These are phyloP conservation scores for Fraxinus albicans DNA, from an alignment of 305 asterid genomes.

Conservation along the genomic window DNA sequence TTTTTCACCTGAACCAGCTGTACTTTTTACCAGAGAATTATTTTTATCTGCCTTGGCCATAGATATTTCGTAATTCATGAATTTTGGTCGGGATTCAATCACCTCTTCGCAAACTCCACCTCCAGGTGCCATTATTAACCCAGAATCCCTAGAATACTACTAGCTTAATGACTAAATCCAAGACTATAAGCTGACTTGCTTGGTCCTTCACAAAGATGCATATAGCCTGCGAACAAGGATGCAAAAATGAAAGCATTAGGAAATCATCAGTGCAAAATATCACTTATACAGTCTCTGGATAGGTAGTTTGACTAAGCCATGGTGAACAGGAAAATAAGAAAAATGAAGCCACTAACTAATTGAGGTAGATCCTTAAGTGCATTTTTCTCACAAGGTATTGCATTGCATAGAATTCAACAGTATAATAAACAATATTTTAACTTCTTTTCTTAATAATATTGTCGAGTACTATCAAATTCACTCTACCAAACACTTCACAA, in stretches of 20 bases:
- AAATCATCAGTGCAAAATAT: constrained; percentile 16
- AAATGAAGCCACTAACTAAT: constrained; percentile 16
- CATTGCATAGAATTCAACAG: neutral
- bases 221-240: constrained; percentile 25
- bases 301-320: constrained; percentile 16
- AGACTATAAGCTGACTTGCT: constrained; percentile 10
- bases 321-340: constrained; percentile 23
- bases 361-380: constrained; percentile 20
- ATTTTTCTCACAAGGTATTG: neutral
- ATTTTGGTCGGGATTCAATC: constrained; percentile 43
- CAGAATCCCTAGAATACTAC: constrained; percentile 15
- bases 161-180: constrained; percentile 8
- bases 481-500: constrained; percentile 3
- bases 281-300: constrained; percentile 15
- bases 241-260: constrained; percentile 20
- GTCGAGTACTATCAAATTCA: neutral
- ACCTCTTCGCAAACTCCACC: constrained; percentile 54
- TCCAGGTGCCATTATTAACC: constrained; percentile 57
- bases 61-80: constrained; percentile 31
- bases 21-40: constrained; percentile 20
- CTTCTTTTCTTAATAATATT: neutral
- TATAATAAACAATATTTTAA: neutral
- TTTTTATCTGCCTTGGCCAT: constrained; percentile 40
- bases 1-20: constrained; percentile 38
- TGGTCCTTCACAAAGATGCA: constrained; percentile 10